A percentile compares a stretch with the other conserved stretches of the same genome.
These are phyloP conservation scores for Misopates orontium DNA, from an alignment of 257 asterid species.

Conservation along the genomic window DNA sequence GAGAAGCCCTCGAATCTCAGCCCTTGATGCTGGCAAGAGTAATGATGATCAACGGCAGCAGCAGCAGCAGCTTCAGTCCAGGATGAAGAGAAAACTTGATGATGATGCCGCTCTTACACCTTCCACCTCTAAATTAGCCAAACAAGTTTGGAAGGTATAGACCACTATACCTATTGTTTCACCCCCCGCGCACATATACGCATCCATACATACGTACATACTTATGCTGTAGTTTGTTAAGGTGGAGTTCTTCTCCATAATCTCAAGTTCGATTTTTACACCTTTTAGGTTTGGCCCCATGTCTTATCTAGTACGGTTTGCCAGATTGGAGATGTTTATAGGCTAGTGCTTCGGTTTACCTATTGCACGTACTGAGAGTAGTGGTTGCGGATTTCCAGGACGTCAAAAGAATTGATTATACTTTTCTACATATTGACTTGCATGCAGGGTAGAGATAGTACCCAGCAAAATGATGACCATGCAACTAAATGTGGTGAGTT, in stretches of 20 bases:
- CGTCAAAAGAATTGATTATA: neutral
- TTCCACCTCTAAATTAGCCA: constrained; percentile 37
- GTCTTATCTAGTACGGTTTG: too few relatives aligned
- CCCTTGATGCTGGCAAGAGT: constrained; percentile 39
- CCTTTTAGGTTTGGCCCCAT: too few relatives aligned
- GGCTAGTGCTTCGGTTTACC: neutral
- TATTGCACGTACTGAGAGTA: too few relatives aligned
- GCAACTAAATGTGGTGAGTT: constrained; percentile 6
- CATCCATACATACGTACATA: too few relatives aligned
- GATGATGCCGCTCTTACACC: constrained; percentile 3
- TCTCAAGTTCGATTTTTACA: too few relatives aligned
- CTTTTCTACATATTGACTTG: neutral
- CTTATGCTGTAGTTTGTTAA: too few relatives aligned
- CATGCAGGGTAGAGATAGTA: constrained; percentile 43
- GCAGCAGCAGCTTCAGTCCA: constrained; percentile 14
- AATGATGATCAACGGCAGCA: constrained; percentile 9
- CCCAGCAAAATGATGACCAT: constrained; percentile 23
- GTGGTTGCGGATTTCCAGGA: too few relatives aligned
- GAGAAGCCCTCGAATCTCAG: constrained; percentile 58
- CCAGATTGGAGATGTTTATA: too few relatives aligned
- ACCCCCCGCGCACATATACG: too few relatives aligned
- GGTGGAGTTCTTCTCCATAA: too few relatives aligned
- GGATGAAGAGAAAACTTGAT: constrained; percentile 43
- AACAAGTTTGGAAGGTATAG: constrained; percentile 52
- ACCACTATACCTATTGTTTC: neutral